phyloP scores from a whole-genome alignment of 352 stramenopile species.

The Elongisporangium anandrum region DNA sequence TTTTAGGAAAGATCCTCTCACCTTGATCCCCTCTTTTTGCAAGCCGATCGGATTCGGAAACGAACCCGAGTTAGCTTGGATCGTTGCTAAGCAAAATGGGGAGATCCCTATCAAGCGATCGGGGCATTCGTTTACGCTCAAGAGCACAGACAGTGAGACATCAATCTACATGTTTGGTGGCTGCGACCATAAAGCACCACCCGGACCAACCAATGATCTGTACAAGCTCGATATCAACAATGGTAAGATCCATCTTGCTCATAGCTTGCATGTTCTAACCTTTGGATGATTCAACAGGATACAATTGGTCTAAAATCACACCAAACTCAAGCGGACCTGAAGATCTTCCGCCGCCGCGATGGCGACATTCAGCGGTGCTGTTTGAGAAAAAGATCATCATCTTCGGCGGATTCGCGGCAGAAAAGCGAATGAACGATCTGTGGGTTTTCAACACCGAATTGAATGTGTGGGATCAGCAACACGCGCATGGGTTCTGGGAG shows the following conservation, averaged over 20 bases:
- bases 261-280: no score
- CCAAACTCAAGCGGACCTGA: slow-evolving; percentile 32
- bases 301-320: slow-evolving; percentile 67
- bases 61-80: slow-evolving; percentile 89
- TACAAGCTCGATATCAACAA: slow-evolving; percentile 91
- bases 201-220: slow-evolving; percentile 92
- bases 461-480: slow-evolving; percentile 92
- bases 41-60: slow-evolving; percentile 80
- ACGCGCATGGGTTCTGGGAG: slow-evolving; percentile 85
- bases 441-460: slow-evolving; percentile 95
- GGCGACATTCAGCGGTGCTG: slow-evolving; percentile 80
- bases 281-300: no score
- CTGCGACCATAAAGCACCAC: slow-evolving; percentile 87
- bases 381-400: slow-evolving; percentile 88
- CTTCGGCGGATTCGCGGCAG: slow-evolving; percentile 93
- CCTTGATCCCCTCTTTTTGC: slow-evolving; percentile 1
- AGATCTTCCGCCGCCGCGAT: slow-evolving; percentile 65
- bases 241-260: slow-evolving; percentile 17
- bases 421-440: slow-evolving; percentile 94
- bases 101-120: slow-evolving; percentile 93
- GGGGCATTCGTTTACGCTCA: slow-evolving; percentile 93
- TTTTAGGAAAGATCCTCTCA: neutral
- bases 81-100: slow-evolving; percentile 85
- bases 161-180: slow-evolving; percentile 86
- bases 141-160: slow-evolving; percentile 62